Evolutionary conservation across 805 yeast species (phyloP), one percentile per base, ranked within the genome.

Genomic region (Lachancea fermentati): DNA sequence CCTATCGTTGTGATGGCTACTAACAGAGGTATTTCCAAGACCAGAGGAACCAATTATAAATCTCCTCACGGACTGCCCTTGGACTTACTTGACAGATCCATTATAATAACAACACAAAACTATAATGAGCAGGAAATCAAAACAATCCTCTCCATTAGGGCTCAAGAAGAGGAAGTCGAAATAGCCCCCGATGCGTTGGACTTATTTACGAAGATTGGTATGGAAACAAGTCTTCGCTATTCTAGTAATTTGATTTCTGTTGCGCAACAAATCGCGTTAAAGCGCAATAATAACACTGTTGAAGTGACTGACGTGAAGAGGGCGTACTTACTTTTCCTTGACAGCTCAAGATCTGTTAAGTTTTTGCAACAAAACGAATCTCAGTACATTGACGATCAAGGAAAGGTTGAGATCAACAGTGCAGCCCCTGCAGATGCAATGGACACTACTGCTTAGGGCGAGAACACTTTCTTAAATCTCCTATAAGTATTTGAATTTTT

Each of bases 1-100:
- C 99, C 99, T 28, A 86, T 93, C 58, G 96, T 93, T 31, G 85
- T 93, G 48, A 85, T 93, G 94, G 99, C 99, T 33, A 89, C 99
- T 18, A 93, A 93, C 68, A 77, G 97, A 63, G 99, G 99, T 39
- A 74, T 91, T 43, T 77, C 96, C n/a, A 81, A 76, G 45, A 88
- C 96, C 17, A 78, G 96, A 57, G 98, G 99, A 38, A 86, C 97
- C 22, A 81, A 78, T 58, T 87, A 87, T 68, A 84, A 81, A 64
- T 83, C 96, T 1, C 96, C 98, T 16, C 99, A 93, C 62, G 99
- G 99, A n/a, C 71, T 93, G 44, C 98, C 99, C 32, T 73, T 85
- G 44, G 99, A 93, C 70, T 71, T 93, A 54, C 79, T 93, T 54
- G 99, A 93, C 67, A 78, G 99, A 62, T 77, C 94, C 26, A 83